Percentiles rank a stretch among this genome's conserved stretches.
Conservation (phyloP, 179 eudicot genomes). For the Gypsophila paniculata region DNA sequence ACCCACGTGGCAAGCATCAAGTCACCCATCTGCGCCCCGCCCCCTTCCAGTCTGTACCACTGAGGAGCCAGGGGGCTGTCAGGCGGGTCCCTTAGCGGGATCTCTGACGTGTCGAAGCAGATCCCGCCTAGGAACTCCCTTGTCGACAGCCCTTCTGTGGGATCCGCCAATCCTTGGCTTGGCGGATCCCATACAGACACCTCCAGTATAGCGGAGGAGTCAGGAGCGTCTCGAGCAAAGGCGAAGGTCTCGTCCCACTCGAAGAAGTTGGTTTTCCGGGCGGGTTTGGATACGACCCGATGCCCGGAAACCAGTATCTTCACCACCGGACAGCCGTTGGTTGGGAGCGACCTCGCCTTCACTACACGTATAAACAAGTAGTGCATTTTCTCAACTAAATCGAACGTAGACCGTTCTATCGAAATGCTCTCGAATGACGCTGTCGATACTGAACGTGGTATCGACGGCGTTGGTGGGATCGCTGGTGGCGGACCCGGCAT, state of each 20-base stretch:
- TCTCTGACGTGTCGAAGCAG: slow-evolving; percentile 81
- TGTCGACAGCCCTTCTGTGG: slow-evolving; percentile 36
- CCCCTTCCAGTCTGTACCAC: slow-evolving; percentile 93
- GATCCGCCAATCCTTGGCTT: slow-evolving; percentile 22
- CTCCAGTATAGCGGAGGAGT: slow-evolving; percentile 61
- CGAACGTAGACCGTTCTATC: slow-evolving; percentile 63
- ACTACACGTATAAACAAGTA: slow-evolving; percentile 83
- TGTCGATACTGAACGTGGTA: slow-evolving; percentile 47
- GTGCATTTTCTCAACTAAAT: slow-evolving; percentile 93
- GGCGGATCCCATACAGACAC: slow-evolving; percentile 71
- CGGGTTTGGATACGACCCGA: slow-evolving; percentile 60
- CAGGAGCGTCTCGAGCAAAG: slow-evolving; percentile 54
- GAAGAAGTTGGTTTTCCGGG: slow-evolving; percentile 47
- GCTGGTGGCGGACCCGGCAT: slow-evolving; percentile 38
- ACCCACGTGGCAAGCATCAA: slow-evolving; percentile 97
- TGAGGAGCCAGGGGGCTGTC: slow-evolving; percentile 97
- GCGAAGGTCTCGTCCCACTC: slow-evolving; percentile 99
- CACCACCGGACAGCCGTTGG: slow-evolving; percentile 59
- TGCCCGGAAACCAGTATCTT: slow-evolving; percentile 55
- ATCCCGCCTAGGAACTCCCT: slow-evolving; percentile 71
- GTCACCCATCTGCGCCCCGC: slow-evolving; percentile 61
- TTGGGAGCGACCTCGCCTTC: slow-evolving; percentile 69
- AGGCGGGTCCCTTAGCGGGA: slow-evolving; percentile 91
- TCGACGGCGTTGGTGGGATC: slow-evolving; percentile 33
- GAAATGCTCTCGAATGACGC: slow-evolving; percentile 50